Conservation (phyloP, 495 filamentous ascomycete species). For the Xylaria bambusicola region DNA sequence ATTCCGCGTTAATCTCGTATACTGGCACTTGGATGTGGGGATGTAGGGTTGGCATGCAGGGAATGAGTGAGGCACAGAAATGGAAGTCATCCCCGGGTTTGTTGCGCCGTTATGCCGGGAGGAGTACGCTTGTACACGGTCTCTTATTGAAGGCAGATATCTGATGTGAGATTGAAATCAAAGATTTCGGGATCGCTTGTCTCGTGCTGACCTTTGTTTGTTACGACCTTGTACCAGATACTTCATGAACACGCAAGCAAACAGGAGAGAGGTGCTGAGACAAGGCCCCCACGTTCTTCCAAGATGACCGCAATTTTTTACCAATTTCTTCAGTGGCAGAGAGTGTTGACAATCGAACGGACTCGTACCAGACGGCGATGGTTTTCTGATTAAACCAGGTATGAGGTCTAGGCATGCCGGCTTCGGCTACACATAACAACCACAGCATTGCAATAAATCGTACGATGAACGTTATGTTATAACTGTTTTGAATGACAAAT, state of each 20-base stretch:
- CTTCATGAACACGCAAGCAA: neutral
- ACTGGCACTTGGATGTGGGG: neutral
- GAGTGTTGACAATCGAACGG: no score
- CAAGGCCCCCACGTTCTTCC: conserved; percentile 9
- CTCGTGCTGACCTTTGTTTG: conserved; percentile 6
- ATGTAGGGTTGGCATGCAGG: neutral
- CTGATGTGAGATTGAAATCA: conserved; percentile 17
- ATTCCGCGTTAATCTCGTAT: conserved; percentile 3
- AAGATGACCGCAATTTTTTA: neutral
- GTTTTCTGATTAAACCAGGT: no score
- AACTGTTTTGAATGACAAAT: no score
- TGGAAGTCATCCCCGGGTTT: neutral
- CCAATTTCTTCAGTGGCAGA: no score
- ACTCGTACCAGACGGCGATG: no score
- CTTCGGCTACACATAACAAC: neutral
- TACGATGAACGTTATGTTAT: no score
- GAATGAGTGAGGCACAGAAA: neutral
- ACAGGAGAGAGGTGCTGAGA: neutral
- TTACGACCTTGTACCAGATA: conserved; percentile 13
- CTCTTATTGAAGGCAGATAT: conserved; percentile 11
- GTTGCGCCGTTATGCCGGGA: neutral
- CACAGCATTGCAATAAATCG: neutral
- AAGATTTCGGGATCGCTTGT: neutral
- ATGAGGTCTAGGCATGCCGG: neutral
- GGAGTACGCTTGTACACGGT: conserved; percentile 15